Percentiles rank a stretch among this genome's conserved stretches.
Conservation (phyloP, 495 filamentous ascomycete species). For the Penicillium fimorum region DNA sequence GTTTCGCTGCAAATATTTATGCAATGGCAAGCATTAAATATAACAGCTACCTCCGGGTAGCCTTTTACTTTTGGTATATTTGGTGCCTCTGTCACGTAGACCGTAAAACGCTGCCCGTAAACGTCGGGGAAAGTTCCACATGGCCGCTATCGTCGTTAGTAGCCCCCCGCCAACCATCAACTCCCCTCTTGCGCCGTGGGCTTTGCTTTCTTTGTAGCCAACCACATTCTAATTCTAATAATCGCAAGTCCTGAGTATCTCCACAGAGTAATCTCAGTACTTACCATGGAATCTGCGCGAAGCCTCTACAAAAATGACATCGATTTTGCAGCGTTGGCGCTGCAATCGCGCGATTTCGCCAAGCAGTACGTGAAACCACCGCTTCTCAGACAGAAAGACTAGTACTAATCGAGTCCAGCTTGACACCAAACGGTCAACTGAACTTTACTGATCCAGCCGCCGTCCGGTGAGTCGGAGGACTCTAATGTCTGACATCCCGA, state of each 20-base stretch:
- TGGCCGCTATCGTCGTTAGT: neutral
- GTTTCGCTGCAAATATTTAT: slow-evolving; percentile 10
- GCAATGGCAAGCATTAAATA: neutral
- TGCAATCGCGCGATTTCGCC: slow-evolving; percentile 57
- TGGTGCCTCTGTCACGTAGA: neutral
- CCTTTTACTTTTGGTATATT: neutral
- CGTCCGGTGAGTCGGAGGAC: slow-evolving; percentile 53
- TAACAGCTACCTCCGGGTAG: neutral
- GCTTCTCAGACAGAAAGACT: neutral
- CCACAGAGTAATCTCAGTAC: neutral
- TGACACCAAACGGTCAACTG: slow-evolving; percentile 63
- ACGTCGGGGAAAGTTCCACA: neutral
- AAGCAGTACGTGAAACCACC: slow-evolving; percentile 42
- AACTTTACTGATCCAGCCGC: slow-evolving; percentile 80
- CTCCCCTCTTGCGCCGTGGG: neutral
- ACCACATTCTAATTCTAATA: neutral
- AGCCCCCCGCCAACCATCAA: neutral
- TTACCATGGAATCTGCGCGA: slow-evolving; percentile 33
- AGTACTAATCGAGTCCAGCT: slow-evolving; percentile 28
- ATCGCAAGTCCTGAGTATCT: neutral
- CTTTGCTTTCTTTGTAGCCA: neutral
- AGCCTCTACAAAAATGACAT: slow-evolving; percentile 60
- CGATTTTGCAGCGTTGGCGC: slow-evolving; percentile 59
- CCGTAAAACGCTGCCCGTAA: neutral
- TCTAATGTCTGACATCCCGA: neutral